Percentiles rank a stretch among this genome's conserved stretches.
Conservation (phyloP, 2,329 filamentous ascomycete species). For the Phaeosphaeria sp. region DNA sequence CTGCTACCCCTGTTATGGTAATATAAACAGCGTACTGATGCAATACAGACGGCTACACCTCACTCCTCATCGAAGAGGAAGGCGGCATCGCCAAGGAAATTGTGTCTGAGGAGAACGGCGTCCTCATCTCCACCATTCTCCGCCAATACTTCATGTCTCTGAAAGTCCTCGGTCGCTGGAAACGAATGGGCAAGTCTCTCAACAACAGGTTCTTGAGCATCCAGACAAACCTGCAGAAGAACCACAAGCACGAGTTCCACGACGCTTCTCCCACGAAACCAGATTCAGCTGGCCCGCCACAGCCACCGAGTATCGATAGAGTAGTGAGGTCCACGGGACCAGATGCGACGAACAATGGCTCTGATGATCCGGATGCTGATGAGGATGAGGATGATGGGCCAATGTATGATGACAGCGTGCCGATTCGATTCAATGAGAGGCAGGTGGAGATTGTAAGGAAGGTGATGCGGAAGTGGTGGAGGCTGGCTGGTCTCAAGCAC, state of each 20-base stretch:
- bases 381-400: conserved; percentile 49
- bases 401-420: conserved; percentile 54
- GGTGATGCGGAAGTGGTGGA: conserved; percentile 76
- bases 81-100: conserved; percentile 80
- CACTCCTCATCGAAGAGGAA: conserved; percentile 75
- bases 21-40: too few relatives aligned
- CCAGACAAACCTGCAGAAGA: conserved; percentile 65
- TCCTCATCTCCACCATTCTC: conserved; percentile 84
- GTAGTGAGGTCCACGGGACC: conserved; percentile 14
- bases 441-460: conserved; percentile 70
- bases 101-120: conserved; percentile 84
- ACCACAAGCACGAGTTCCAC: conserved; percentile 59
- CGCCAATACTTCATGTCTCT: conserved; percentile 91
- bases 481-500: conserved; percentile 67
- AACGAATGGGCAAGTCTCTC: conserved; percentile 69
- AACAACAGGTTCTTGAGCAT: conserved; percentile 71
- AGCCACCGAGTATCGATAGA: conserved; percentile 19
- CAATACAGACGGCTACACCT: conserved; percentile 72
- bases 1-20: background rate
- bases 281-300: conserved; percentile 10
- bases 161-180: conserved; percentile 82
- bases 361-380: conserved; percentile 42
- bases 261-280: conserved; percentile 42
- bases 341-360: conserved; percentile 22
- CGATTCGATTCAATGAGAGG: conserved; percentile 42